Evolutionary conservation across 2,329 filamentous ascomycete genomes (phyloP).

Genomic region (Lasiodiplodia citricola): DNA sequence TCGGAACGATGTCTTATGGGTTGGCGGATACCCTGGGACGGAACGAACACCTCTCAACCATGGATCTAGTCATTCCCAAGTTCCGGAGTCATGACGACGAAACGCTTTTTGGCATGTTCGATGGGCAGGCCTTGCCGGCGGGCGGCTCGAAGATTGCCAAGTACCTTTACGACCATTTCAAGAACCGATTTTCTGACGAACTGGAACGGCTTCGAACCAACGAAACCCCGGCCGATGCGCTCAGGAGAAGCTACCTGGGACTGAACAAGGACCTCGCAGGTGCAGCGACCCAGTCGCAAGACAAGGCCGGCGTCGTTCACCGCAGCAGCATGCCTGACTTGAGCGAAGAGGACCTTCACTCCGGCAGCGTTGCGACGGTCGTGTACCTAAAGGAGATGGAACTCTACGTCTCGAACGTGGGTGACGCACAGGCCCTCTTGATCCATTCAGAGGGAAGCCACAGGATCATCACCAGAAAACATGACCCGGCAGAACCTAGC

Average conservation of each 20-base stretch:
- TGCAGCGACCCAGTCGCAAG: constrained; percentile 74
- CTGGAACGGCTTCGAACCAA: constrained; percentile 72
- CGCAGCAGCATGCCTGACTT: constrained; percentile 79
- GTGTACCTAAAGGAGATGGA: constrained; percentile 89
- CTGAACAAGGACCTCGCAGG: constrained; percentile 95
- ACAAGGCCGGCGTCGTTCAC: constrained; percentile 59
- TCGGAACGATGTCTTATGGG: constrained; percentile 89
- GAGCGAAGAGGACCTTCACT: constrained; percentile 85
- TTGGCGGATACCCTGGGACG: constrained; percentile 96
- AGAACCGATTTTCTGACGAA: constrained; percentile 80
- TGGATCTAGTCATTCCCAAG: constrained; percentile 92
- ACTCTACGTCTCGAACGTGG: constrained; percentile 92
- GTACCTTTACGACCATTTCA: constrained; percentile 95
- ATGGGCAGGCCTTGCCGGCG: constrained; percentile 85
- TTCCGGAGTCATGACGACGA: constrained; percentile 91
- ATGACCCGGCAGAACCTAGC: constrained; percentile 84
- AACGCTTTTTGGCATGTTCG: constrained; percentile 91
- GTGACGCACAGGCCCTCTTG: constrained; percentile 93
- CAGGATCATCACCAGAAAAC: constrained; percentile 84
- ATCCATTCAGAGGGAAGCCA: constrained; percentile 87
- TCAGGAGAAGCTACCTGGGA: constrained; percentile 83
- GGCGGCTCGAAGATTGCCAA: constrained; percentile 96
- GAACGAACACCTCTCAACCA: constrained; percentile 92
- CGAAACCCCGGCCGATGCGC: constrained; percentile 81
- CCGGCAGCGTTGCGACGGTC: constrained; percentile 90